These are phyloP conservation scores for Fusarium annulatum DNA, from an alignment of 2,329 filamentous ascomycete species.

Conservation along the genomic window DNA sequence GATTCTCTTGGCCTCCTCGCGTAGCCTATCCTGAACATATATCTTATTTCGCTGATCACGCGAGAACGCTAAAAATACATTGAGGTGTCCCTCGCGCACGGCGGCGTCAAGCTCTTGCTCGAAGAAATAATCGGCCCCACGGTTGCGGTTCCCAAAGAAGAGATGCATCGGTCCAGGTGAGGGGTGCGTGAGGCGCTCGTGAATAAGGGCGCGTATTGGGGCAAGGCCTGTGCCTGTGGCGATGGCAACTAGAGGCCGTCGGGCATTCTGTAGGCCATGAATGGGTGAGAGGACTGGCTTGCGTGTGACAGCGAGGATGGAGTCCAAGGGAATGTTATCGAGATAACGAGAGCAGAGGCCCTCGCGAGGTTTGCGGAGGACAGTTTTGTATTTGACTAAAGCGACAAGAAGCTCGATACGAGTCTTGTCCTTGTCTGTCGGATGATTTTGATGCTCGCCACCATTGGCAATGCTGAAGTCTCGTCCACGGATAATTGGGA, in stretches of 20 bases:
- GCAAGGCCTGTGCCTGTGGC: constrained; percentile 90
- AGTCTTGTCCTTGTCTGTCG: constrained; percentile 47
- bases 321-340: constrained; percentile 68
- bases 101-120: constrained; percentile 73
- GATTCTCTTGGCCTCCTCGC: constrained; percentile 52
- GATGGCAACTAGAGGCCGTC: constrained; percentile 76
- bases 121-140: constrained; percentile 83
- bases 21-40: constrained; percentile 67
- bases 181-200: constrained; percentile 67
- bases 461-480: constrained; percentile 94
- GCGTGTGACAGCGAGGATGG: constrained; percentile 69
- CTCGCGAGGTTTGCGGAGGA: constrained; percentile 84
- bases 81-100: constrained; percentile 38
- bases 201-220: constrained; percentile 83
- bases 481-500: constrained; percentile 86
- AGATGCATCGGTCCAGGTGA: constrained; percentile 63
- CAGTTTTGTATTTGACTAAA: constrained; percentile 90
- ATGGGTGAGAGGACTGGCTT: constrained; percentile 59
- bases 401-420: constrained; percentile 81
- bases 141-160: constrained; percentile 87
- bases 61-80: constrained; percentile 60
- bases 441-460: constrained; percentile 55
- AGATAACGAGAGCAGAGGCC: constrained; percentile 94
- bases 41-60: constrained; percentile 61
- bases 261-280: constrained; percentile 51